A percentile compares a stretch with the other conserved stretches of the same genome.
phyloP scores from a whole-genome alignment of 2,329 filamentous ascomycete genomes.

The Colletotrichum lupini region DNA sequence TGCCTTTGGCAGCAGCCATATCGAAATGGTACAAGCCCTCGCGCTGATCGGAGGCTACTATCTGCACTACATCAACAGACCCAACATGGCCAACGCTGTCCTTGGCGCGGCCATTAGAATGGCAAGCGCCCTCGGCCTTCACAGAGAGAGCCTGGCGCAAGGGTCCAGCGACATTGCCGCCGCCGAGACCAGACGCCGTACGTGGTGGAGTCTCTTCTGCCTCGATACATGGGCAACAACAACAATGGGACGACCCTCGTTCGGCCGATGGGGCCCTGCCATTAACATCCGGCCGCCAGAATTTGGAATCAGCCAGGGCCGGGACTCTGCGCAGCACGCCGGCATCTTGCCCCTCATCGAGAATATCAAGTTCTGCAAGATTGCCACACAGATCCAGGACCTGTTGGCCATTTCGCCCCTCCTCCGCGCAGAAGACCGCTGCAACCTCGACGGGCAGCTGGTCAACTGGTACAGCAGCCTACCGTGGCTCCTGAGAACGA shows the following conservation, averaged over 20 bases:
- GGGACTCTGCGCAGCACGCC: constrained; percentile 67
- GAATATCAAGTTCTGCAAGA: constrained; percentile 83
- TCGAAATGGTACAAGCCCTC: constrained; percentile 80
- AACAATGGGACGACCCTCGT: constrained; percentile 76
- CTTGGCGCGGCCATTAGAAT: constrained; percentile 78
- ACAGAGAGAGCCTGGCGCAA: constrained; percentile 67
- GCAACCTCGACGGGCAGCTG: constrained; percentile 74
- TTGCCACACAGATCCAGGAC: constrained; percentile 82
- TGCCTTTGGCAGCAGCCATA: constrained; percentile 68
- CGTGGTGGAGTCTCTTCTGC: constrained; percentile 82
- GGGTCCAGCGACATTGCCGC: constrained; percentile 59
- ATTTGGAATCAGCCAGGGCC: constrained; percentile 56
- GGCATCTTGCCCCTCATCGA: constrained; percentile 78
- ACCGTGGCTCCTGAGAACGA: constrained; percentile 72
- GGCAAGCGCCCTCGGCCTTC: constrained; percentile 78
- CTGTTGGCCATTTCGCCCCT: constrained; percentile 76
- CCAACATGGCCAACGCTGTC: constrained; percentile 80
- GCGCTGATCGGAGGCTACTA: constrained; percentile 81
- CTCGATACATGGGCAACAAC: constrained; percentile 80
- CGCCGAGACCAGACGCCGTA: constrained; percentile 71
- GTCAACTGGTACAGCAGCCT: constrained; percentile 79
- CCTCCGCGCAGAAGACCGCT: constrained; percentile 73
- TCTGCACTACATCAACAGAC: constrained; percentile 81
- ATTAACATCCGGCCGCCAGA: constrained; percentile 74
- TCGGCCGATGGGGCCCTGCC: constrained; percentile 74